Base-by-base conservation (phyloP, 306 rosid species). In the Vigna reflexopilosa region DNA sequence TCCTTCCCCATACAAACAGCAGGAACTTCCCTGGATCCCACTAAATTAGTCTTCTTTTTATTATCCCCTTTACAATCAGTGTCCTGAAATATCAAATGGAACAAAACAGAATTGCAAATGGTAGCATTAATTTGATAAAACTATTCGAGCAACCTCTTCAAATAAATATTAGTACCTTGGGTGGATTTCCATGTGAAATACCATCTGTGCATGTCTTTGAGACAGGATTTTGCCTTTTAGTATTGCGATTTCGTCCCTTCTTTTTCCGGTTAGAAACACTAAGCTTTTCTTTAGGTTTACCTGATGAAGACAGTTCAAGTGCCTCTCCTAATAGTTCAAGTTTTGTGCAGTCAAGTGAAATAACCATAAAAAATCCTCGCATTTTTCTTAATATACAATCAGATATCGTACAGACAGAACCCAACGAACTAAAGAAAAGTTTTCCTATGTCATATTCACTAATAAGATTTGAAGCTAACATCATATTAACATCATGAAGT, bases 291-390 rank as follows among this genome's bases (percentile, higher is more conserved):
- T 89, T 94, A 77, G 89, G 59, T 87, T 89, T 94, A 82, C 82
- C 72, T 71, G 87, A 77, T 69, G 90, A 79, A 69, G 89, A 73
- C 65, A 81, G 87, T 70, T 83, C 80, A 81, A 47, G 82, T 72
- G 75, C 90, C 76, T 85, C 96, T 57, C 87, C 89, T 77, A 91
- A 49, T 67, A 94, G 94, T 86, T 94, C 98, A 81, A 81, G 89
- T 89, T 91, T 90, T 59, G 97, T 94, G 88, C 83, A 94, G 70
- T 89, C 97, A 87, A 91, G 98, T 66, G 92, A 94, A 77, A 90
- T 86, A 80, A 85, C 95, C 97, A 89, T 94, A 81, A 94, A 90
- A 81, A 90, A 82, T 68, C 91, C 97, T 83, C 97, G 89, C 78
- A 94, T 52, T 86, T 89, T 90, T 86, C 98, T 86, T 44, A 85